Evolutionary conservation across 2,329 filamentous ascomycete genomes (phyloP).

Genomic region (Colletotrichum sp.): DNA sequence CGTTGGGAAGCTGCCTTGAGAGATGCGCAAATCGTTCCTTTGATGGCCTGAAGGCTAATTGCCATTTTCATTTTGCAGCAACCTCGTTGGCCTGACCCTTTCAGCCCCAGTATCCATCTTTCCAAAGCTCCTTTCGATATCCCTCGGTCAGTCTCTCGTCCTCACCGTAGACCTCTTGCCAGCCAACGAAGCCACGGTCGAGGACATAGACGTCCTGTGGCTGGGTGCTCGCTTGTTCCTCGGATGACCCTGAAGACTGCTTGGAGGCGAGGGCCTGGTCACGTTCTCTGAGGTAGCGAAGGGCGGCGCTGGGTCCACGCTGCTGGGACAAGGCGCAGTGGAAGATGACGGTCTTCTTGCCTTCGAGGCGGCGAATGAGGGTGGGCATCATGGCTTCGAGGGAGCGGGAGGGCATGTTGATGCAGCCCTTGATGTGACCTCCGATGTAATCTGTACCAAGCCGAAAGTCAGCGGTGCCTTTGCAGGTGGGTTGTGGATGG

Average conservation of each 20-base stretch:
- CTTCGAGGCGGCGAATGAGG: conserved; percentile 77
- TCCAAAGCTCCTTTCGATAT: conserved; percentile 87
- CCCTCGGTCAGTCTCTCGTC: conserved; percentile 84
- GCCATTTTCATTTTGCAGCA: not conserved
- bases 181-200: conserved; percentile 83
- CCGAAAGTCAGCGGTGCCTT: not conserved
- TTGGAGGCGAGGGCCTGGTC: conserved; percentile 49
- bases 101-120: conserved; percentile 51
- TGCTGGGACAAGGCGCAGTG: conserved; percentile 94
- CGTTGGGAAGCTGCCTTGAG: not conserved
- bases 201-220: conserved; percentile 81
- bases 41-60: not conserved
- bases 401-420: conserved; percentile 74
- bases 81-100: not conserved
- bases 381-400: conserved; percentile 82
- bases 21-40: not conserved
- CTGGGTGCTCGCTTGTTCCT: not conserved
- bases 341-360: conserved; percentile 87
- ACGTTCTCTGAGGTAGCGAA: conserved; percentile 78
- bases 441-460: conserved; percentile 77
- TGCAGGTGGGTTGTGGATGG: not conserved
- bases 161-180: conserved; percentile 84
- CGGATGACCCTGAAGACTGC: not conserved
- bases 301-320: conserved; percentile 82
- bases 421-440: conserved; percentile 82